phyloP scores from a whole-genome alignment of 1,139 yeast species.

The Debaryomyces sp. region DNA sequence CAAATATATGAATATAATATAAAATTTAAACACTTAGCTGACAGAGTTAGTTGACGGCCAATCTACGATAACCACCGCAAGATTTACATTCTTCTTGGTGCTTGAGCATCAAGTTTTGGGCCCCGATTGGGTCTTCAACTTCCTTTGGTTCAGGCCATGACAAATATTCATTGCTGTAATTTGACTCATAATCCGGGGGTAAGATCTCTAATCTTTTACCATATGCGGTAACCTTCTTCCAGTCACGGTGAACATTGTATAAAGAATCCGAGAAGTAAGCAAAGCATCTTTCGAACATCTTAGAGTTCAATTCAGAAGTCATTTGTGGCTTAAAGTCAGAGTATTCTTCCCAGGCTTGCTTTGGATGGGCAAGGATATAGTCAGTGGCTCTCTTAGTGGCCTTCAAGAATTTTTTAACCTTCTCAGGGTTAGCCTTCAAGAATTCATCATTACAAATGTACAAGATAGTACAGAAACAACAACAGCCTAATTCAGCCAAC shows the following conservation, averaged over 20 bases:
- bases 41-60: conserved; percentile 23
- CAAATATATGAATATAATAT: neutral
- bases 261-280: conserved; percentile 57
- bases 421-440: conserved; percentile 51
- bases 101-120: conserved; percentile 47
- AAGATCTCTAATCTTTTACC: conserved; percentile 57
- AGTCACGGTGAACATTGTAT: conserved; percentile 58
- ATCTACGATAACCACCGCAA: conserved; percentile 54
- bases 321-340: conserved; percentile 52
- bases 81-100: conserved; percentile 52
- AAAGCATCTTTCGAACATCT: conserved; percentile 55
- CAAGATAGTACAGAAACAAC: conserved; percentile 61
- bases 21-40: neutral
- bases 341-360: conserved; percentile 50
- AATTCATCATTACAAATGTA: conserved; percentile 57
- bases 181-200: conserved; percentile 51
- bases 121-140: conserved; percentile 46
- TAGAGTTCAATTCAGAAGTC: conserved; percentile 42
- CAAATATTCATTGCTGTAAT: conserved; percentile 54
- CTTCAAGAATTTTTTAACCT: conserved; percentile 44
- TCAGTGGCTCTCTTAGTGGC: conserved; percentile 57
- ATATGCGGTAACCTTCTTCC: conserved; percentile 57
- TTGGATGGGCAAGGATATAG: conserved; percentile 45
- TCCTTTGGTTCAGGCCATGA: conserved; percentile 54
- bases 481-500: conserved; percentile 60